Percentiles rank a stretch among this genome's conserved stretches.
Conservation (phyloP, 495 filamentous ascomycete species). For the Trichoderma erinaceum region DNA sequence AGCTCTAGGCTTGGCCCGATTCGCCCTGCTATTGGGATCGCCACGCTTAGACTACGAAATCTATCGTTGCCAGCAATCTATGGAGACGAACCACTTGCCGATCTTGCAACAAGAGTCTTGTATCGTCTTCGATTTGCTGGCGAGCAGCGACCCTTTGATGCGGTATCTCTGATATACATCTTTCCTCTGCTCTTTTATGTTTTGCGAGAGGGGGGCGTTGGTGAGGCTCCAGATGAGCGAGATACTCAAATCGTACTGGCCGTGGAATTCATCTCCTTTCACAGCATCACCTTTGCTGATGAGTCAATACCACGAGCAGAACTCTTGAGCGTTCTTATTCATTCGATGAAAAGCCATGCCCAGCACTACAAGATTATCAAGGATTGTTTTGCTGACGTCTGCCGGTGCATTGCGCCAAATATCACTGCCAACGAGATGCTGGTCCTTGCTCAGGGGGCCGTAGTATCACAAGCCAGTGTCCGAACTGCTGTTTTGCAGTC, state of each 20-base stretch:
- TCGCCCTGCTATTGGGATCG: conserved; percentile 77
- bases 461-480: conserved; percentile 72
- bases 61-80: conserved; percentile 63
- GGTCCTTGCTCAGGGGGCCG: conserved; percentile 64
- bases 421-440: conserved; percentile 63
- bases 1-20: conserved; percentile 68
- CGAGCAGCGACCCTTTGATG: conserved; percentile 87
- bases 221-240: conserved; percentile 62
- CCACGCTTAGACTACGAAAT: conserved; percentile 72
- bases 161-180: conserved; percentile 76
- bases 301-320: conserved; percentile 67
- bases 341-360: conserved; percentile 79
- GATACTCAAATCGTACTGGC: conserved; percentile 85
- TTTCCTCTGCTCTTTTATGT: conserved; percentile 74
- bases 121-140: conserved; percentile 85
- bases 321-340: conserved; percentile 61
- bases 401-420: conserved; percentile 69
- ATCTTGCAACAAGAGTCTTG: conserved; percentile 80
- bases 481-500: conserved; percentile 84
- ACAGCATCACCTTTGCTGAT: conserved; percentile 68
- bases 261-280: conserved; percentile 84
- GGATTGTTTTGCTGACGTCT: conserved; percentile 80
- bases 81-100: conserved; percentile 71
- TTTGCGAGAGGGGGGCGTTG: conserved; percentile 71
- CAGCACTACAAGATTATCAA: conserved; percentile 93